Evolutionary conservation across 2,329 filamentous ascomycete genomes (phyloP), one percentile per base, ranked within the genome.

Genomic region (Elsinoe australis): DNA sequence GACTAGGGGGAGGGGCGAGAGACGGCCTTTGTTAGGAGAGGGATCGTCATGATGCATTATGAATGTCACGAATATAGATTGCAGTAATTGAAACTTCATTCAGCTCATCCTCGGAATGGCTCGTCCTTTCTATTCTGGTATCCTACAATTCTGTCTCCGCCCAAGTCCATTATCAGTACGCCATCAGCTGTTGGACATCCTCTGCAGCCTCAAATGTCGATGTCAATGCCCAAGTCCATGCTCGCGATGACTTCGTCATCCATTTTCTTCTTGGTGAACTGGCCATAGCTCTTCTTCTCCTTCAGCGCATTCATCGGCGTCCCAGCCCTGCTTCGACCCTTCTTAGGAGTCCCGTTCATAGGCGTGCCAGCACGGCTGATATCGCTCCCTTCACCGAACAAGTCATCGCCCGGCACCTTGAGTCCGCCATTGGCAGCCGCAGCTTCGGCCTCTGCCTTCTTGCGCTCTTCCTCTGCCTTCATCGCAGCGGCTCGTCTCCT

Each of bases 241-340:
- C 81, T 77, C 1, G 84, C 88, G 64, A 96, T 90, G 49, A 95
- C 84, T 61, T 96, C 92, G 61, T 96, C 92, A 53, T 95, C 89
- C 72, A 85, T 83, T 22, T 83, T 82, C 67, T 85, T 76, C 56
- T 74, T 82, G 56, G 69, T 68, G 44, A 69, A 67, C 63, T 55
- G 21, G 58, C 59, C 51, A 65, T 65, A 48, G 64, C 65, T 64
- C 58, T 76, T 79, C 66, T 76, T 79, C 56, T 80, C 74, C 53
- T 60, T 59, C 39, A 52, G 55, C 5, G 34, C 36, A 14, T 31
- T 49, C 15, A 55, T 57, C 65, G 63, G 58, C 53, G 69, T 59
- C 71, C 57, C 54, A 4, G 61, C 59, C 14, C 52, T 52, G 42
- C 53, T 56, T 49, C 69, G 69, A 17, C 45, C 45, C 41, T 67